phyloP scores from a whole-genome alignment of 371 early-diverging fungal genomes.

The Rhizopus arrhizus region DNA sequence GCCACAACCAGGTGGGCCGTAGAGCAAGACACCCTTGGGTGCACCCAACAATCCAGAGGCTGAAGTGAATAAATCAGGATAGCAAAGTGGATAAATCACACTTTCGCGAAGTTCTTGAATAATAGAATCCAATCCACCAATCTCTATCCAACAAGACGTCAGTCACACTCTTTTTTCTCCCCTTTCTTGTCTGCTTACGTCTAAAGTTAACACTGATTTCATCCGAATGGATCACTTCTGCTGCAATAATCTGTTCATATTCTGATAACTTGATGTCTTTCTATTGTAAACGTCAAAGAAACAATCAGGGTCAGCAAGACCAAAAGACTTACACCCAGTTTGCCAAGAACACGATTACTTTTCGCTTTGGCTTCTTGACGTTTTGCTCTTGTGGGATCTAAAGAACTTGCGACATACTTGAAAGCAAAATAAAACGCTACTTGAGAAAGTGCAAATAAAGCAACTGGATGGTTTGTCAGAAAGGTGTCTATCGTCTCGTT shows the following conservation, averaged over 20 bases:
- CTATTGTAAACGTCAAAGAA: not conserved
- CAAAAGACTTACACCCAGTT: slow-evolving; percentile 67
- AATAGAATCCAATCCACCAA: slow-evolving; percentile 92
- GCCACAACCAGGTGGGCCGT: slow-evolving; percentile 96
- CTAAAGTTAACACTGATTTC: slow-evolving; percentile 86
- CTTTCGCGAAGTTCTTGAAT: slow-evolving; percentile 89
- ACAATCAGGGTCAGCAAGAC: no score
- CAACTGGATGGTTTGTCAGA: slow-evolving; percentile 42
- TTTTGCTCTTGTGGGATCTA: slow-evolving; percentile 78
- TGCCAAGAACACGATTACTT: slow-evolving; percentile 68
- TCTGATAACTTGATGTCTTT: slow-evolving; percentile 81
- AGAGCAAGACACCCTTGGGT: slow-evolving; percentile 92
- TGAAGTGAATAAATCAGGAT: slow-evolving; percentile 88
- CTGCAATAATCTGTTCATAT: slow-evolving; percentile 92
- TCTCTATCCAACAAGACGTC: slow-evolving; percentile 51
- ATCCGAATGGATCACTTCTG: slow-evolving; percentile 91
- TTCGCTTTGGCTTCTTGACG: slow-evolving; percentile 75
- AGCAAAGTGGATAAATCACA: slow-evolving; percentile 92
- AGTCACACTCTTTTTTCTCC: no score
- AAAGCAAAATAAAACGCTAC: slow-evolving; percentile 85
- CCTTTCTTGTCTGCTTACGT: slow-evolving; percentile 46
- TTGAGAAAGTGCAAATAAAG: slow-evolving; percentile 80
- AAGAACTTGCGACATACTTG: slow-evolving; percentile 71
- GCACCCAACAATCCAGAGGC: slow-evolving; percentile 86
- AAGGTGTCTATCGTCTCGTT: not conserved